Evolutionary conservation across 192 early-diverging fungal species (phyloP), one percentile per base, ranked within the genome.

Genomic region (Umbelopsis isabellina): DNA sequence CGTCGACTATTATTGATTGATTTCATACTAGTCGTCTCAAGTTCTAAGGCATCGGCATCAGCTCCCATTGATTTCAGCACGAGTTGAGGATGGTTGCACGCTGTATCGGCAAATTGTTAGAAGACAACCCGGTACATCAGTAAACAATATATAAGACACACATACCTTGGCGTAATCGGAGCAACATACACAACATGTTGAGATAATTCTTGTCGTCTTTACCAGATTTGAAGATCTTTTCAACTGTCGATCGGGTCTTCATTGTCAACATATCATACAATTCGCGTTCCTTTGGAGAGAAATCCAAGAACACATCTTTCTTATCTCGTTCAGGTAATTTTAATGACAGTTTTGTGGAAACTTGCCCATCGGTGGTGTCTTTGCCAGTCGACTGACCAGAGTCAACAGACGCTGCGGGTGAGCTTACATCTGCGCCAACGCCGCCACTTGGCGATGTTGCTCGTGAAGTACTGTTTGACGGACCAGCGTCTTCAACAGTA

Each of bases 261-360:
- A 48, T 46, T 27, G 79, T 81, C n/a, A 91, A 61, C 49, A 80
- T 46, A n/a, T 79, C 68, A 74, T 94, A 92, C 64, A 90, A 88
- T 13, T 83, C 82, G 10, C 78, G 73, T 64, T 93, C 91, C 15
- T 84, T 73, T 6, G 23, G 41, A 7, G 83, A 79, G 64, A 91
- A 89, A 0, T 77, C 65, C 6, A 82, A 73, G 1, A 72, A 67
- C 1, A 82, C 82, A 58, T 79, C 73, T 11, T 80, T 52, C 11
- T 86, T 84, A 18, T 83, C 73, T 4, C 85, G 75, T 1, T 50
- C 66, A 1, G 92, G 91, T 18, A 95, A 79, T 2, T 83, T 69
- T 4, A 94, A 72, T 25, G 90, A 83, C 41, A 78, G 35, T 27
- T 74, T 68, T 15, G 52, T 68, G 0, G 77, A 70, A 8, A 65